Conservation (phyloP, 805 yeast genomes). For the Cyberlindnera euphorbiae region DNA sequence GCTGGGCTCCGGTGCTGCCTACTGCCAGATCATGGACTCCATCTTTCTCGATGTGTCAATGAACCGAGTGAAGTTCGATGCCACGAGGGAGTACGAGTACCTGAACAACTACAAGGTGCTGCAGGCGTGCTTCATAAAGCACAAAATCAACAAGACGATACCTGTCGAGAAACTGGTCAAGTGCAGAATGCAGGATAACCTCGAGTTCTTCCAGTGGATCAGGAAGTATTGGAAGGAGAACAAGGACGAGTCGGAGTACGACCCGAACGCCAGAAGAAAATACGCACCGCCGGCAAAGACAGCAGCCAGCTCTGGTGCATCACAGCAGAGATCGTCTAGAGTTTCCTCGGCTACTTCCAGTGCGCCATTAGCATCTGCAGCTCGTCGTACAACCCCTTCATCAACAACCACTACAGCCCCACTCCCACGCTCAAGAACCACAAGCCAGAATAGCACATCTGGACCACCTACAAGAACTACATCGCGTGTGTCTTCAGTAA, state of each 20-base stretch:
- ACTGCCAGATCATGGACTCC: conserved; percentile 87
- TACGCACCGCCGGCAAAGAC: conserved; percentile 13
- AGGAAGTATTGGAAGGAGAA: conserved; percentile 76
- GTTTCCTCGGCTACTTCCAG: conserved; percentile 3
- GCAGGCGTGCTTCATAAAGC: conserved; percentile 73
- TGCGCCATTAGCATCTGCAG: conserved; percentile 2
- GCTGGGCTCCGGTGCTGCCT: conserved; percentile 94
- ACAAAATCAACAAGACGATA: conserved; percentile 64
- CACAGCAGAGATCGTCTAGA: conserved; percentile 1
- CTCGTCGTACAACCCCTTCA: conserved; percentile 13
- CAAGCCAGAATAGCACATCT: conserved; percentile 1
- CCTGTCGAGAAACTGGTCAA: conserved; percentile 80
- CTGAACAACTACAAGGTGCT: conserved; percentile 78
- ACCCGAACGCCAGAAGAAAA: conserved; percentile 57
- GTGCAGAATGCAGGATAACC: conserved; percentile 89
- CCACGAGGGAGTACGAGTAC: conserved; percentile 69
- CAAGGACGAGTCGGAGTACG: conserved; percentile 65
- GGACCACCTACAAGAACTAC: conserved; percentile 17
- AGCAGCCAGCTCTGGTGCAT: not conserved
- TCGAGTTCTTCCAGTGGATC: conserved; percentile 93
- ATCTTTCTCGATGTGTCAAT: conserved; percentile 81
- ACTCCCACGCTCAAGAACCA: conserved; percentile 13
- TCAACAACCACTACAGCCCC: conserved; percentile 9
- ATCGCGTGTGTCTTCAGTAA: conserved; percentile 25
- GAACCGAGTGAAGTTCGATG: conserved; percentile 68